Conservation (phyloP, 176 grass and related monocot genomes). For the Canna indica region DNA sequence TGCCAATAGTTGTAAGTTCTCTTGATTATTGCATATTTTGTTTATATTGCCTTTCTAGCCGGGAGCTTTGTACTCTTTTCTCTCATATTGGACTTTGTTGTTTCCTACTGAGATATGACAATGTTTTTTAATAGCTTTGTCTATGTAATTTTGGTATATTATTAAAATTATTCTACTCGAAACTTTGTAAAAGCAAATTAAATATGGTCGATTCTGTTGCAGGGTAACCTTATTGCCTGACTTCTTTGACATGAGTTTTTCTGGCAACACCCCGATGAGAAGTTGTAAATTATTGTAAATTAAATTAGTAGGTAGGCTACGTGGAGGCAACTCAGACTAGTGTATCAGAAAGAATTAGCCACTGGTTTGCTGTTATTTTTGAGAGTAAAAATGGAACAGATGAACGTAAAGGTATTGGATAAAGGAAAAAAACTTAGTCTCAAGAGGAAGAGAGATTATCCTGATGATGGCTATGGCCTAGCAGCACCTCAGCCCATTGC, state of each 20-base stretch:
- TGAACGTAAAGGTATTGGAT: constrained; percentile 63
- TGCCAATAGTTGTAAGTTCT: too few relatives aligned
- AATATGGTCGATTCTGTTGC: constrained; percentile 17
- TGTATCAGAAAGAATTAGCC: constrained; percentile 44
- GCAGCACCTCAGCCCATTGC: constrained; percentile 21
- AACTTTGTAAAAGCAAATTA: neutral
- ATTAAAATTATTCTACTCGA: neutral
- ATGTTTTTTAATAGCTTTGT: neutral
- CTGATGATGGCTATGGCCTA: constrained; percentile 20
- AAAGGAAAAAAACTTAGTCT: constrained; percentile 30
- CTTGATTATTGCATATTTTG: too few relatives aligned
- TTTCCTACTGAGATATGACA: neutral
- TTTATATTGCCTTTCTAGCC: too few relatives aligned
- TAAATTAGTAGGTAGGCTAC: constrained; percentile 30
- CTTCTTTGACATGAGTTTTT: constrained; percentile 10
- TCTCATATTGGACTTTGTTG: too few relatives aligned
- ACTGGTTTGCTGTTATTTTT: constrained; percentile 30
- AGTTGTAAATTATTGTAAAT: constrained; percentile 46
- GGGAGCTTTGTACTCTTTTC: too few relatives aligned
- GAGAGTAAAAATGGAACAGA: constrained; percentile 48
- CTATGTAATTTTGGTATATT: neutral
- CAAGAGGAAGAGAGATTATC: constrained; percentile 51
- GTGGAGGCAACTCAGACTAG: constrained; percentile 17
- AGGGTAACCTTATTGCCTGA: constrained; percentile 22
- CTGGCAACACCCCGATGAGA: neutral